These are phyloP conservation scores for Aspergillus diversus DNA, from an alignment of 495 filamentous ascomycete species.

Conservation along the genomic window DNA sequence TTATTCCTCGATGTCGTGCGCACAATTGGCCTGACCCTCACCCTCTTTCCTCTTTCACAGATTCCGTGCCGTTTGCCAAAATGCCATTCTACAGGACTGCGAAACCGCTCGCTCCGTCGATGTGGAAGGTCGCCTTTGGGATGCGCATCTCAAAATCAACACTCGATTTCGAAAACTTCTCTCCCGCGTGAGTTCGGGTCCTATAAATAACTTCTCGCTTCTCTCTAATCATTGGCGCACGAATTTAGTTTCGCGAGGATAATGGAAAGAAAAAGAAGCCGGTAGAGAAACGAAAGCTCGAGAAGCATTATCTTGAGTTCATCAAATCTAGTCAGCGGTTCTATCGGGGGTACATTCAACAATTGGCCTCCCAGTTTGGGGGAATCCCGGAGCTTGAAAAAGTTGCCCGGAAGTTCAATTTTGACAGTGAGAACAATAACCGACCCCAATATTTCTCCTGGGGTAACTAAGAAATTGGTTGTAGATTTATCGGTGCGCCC, in stretches of 20 bases:
- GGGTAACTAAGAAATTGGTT: slow-evolving; percentile 34
- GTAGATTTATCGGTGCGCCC: slow-evolving; percentile 44
- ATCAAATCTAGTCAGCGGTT: slow-evolving; percentile 85
- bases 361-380: slow-evolving; percentile 70
- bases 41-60: slow-evolving; percentile 42
- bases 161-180: slow-evolving; percentile 70
- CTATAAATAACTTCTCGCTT: not conserved
- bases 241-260: slow-evolving; percentile 54
- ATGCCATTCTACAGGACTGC: slow-evolving; percentile 73
- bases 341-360: slow-evolving; percentile 83
- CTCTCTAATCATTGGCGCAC: slow-evolving; percentile 21
- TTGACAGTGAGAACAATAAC: slow-evolving; percentile 51
- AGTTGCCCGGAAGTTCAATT: slow-evolving; percentile 68
- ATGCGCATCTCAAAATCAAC: slow-evolving; percentile 76
- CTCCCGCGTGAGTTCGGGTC: slow-evolving; percentile 45
- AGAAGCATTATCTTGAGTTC: slow-evolving; percentile 78
- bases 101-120: slow-evolving; percentile 63
- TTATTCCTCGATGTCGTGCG: slow-evolving; percentile 20
- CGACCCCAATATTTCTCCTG: slow-evolving; percentile 10
- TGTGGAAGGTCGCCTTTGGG: slow-evolving; percentile 77
- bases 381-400: slow-evolving; percentile 73
- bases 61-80: slow-evolving; percentile 70
- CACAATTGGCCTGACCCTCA: slow-evolving; percentile 26
- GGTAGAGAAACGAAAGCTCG: slow-evolving; percentile 77
- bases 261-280: slow-evolving; percentile 66